These are phyloP conservation scores for Phalaenopsis equestris DNA, from an alignment of 106 monocot species.

Conservation along the genomic window DNA sequence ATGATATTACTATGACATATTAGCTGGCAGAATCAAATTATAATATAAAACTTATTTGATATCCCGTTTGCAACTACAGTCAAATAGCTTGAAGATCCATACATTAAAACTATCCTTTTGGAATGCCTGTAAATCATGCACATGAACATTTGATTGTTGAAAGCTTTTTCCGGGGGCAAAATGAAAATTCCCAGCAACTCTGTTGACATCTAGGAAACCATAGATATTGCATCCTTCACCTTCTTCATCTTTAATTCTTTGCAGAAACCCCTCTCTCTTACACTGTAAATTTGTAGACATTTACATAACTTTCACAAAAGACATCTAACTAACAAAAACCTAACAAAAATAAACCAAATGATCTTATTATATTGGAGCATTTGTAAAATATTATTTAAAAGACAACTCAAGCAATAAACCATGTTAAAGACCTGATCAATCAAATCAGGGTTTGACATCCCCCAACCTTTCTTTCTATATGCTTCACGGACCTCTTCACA, in stretches of 20 bases:
- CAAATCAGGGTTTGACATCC: conserved; percentile 64
- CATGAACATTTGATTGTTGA: conserved; percentile 79
- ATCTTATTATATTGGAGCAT: background rate
- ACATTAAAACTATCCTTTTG: conserved; percentile 93
- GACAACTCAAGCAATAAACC: background rate
- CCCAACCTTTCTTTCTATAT: conserved; percentile 97
- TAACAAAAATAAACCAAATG: background rate
- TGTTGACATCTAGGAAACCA: conserved; percentile 91
- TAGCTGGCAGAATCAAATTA: conserved; percentile 6
- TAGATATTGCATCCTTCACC: conserved; percentile 97
- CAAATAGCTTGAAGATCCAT: conserved; percentile 10
- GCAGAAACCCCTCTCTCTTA: conserved; percentile 91
- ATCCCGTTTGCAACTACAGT: background rate
- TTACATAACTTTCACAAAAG: background rate
- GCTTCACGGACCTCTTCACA: conserved; percentile 99
- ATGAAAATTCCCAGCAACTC: conserved; percentile 97
- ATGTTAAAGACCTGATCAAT: conserved; percentile 75
- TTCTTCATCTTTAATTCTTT: conserved; percentile 87
- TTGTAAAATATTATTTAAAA: background rate
- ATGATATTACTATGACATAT: background rate
- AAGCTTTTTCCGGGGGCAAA: conserved; percentile 98
- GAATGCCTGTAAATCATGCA: conserved; percentile 78
- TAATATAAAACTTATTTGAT: background rate
- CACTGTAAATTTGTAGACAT: conserved; percentile 39
- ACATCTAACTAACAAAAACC: background rate